Base-by-base conservation (phyloP, 2,329 filamentous ascomycete species). In the Coniochaeta hoffmannii region DNA sequence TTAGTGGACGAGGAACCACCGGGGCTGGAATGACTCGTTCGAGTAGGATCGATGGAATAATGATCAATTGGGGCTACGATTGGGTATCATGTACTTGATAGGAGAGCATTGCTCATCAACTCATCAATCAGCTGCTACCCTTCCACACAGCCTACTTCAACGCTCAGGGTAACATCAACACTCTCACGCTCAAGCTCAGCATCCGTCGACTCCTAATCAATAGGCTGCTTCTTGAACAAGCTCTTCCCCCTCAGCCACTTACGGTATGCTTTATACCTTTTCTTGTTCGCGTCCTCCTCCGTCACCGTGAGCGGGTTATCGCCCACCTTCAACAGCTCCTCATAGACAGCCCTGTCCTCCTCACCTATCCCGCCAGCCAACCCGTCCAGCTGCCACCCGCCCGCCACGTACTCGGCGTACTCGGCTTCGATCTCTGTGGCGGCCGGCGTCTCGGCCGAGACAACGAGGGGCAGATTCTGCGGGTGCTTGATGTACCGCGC, bases 241-340 rank as follows among this genome's bases (percentile, higher is more conserved):
- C 90, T 96, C 76, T 97, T 97, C 17, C 93, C 93, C 59, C 86
- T 82, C 66, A 99, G 76, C 93, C 94, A 99, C 72, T 97, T 95
- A 65, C 87, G 77, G 72, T 99, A 99, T 10, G 92, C 89, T 73
- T 96, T 97, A 71, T 99, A 99, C 63, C 94, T 79, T 79, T 97
- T 97, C 80, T 96, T 97, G 38, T 81, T 80, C 49, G 85, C 80
- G 69, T 97, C 94, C 65, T 95, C 92, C 46, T 92, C 87, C 1
- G 85, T 86, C 14, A 97, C 93, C 2, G 90, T 95, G 53, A 99
- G 73, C 17, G 90, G 90, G 64, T 96, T 90, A 58, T 94, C 88
- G 4, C 82, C 83, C 12, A 94, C 82, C 44, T 80, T 82, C 55
- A 97, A 69, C 65, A 94, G 87, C 59, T 94, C 89, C 30, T 76